Conservation (phyloP, 2,329 filamentous ascomycete species). For the Colletotrichum salicis region DNA sequence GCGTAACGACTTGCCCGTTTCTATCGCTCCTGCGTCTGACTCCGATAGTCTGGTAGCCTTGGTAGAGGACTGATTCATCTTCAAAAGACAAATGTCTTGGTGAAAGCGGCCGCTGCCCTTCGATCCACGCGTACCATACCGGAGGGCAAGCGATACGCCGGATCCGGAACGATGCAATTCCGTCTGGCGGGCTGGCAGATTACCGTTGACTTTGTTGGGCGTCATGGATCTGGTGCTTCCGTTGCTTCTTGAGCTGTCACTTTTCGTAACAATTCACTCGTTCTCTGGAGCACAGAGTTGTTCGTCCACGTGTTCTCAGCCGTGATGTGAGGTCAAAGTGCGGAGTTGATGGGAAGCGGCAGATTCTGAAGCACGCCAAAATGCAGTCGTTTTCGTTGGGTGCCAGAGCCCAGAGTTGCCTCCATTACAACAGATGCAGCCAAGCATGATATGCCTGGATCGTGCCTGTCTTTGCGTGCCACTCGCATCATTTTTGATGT, state of each 20-base stretch:
- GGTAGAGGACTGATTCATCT: background rate
- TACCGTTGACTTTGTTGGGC: background rate
- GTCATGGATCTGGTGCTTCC: background rate
- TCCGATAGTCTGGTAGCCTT: conserved; percentile 1
- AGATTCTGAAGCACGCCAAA: conserved; percentile 22
- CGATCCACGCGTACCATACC: conserved; percentile 12
- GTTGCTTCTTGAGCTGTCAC: background rate
- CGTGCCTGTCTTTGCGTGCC: conserved; percentile 6
- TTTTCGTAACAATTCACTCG: too few species aligned
- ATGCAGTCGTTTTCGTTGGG: conserved; percentile 21
- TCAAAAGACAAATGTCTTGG: conserved; percentile 15
- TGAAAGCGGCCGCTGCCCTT: background rate
- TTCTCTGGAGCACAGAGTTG: background rate
- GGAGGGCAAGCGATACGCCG: conserved; percentile 1
- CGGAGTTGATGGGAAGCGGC: conserved; percentile 9
- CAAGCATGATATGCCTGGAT: background rate
- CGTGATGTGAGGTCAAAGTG: background rate
- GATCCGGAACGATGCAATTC: conserved; percentile 19
- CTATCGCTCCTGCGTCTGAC: conserved; percentile 14
- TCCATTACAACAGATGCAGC: background rate
- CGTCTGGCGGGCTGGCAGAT: conserved; percentile 12
- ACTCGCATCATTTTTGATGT: conserved; percentile 11
- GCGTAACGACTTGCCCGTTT: conserved; percentile 7
- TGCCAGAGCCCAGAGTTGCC: background rate
- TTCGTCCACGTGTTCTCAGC: background rate